phyloP scores from a whole-genome alignment of 2,329 filamentous ascomycete species.

The Capronia epimyces region DNA sequence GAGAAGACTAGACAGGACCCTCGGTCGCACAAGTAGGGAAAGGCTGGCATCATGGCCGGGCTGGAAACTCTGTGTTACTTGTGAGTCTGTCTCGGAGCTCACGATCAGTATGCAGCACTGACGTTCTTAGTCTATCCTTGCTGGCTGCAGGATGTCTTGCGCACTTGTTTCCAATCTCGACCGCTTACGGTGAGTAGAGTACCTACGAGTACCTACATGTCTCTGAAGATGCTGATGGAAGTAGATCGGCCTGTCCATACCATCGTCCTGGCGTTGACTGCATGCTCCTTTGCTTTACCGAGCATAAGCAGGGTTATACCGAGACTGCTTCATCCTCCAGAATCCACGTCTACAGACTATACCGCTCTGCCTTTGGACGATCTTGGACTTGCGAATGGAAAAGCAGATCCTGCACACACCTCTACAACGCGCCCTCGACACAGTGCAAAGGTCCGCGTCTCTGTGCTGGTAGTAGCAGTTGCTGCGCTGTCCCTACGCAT shows the following conservation, averaged over 20 bases:
- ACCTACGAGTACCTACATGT: background rate
- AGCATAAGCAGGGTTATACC: conserved; percentile 35
- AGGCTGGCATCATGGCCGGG: conserved; percentile 6
- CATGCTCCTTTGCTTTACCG: conserved; percentile 38
- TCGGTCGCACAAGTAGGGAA: background rate
- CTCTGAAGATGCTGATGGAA: background rate
- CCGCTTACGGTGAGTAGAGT: conserved; percentile 36
- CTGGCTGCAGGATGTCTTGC: conserved; percentile 35
- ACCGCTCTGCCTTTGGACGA: conserved; percentile 18
- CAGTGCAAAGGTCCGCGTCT: conserved; percentile 18
- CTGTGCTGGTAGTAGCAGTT: conserved; percentile 25
- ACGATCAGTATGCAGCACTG: conserved; percentile 1
- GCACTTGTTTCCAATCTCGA: conserved; percentile 36
- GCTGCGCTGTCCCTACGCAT: conserved; percentile 32
- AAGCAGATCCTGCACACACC: conserved; percentile 2
- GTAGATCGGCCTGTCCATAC: conserved; percentile 46
- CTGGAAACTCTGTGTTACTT: conserved; percentile 15
- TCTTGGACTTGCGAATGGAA: conserved; percentile 10
- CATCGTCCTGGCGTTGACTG: conserved; percentile 38
- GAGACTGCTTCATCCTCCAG: conserved; percentile 24
- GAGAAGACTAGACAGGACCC: background rate
- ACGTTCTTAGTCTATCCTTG: conserved; percentile 29
- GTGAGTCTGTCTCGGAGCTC: conserved; percentile 1
- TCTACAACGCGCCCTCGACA: conserved; percentile 1
- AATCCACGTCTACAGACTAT: conserved; percentile 6